Evolutionary conservation across 1,284 basidiomycete genomes (phyloP).

Genomic region (Ganoderma leucocontextum): DNA sequence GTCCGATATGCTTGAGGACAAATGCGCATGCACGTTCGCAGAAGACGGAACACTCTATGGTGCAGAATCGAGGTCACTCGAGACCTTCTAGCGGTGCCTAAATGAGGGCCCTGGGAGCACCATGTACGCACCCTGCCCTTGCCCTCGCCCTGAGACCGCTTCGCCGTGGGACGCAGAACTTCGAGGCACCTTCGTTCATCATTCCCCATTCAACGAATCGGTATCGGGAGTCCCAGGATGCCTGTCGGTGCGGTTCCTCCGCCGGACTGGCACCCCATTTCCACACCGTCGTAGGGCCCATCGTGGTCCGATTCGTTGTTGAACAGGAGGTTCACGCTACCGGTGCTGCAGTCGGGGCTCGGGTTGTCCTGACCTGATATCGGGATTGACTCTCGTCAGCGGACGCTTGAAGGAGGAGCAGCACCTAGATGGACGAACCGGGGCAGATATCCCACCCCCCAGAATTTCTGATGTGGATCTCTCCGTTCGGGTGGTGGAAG

Average conservation of each 20-base stretch:
- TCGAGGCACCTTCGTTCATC: not conserved
- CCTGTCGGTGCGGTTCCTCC: conserved; percentile 8
- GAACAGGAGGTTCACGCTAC: conserved; percentile 61
- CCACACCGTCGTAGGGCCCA: conserved; percentile 65
- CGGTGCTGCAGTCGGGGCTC: conserved; percentile 58
- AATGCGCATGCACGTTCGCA: not conserved
- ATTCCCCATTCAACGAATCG: not conserved
- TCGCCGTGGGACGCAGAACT: not conserved
- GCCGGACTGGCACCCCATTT: conserved; percentile 53
- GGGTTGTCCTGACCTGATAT: conserved; percentile 61
- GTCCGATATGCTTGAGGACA: not conserved
- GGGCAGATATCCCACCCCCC: conserved; percentile 56
- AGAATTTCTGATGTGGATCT: conserved; percentile 61
- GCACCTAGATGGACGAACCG: conserved; percentile 42
- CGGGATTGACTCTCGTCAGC: not conserved
- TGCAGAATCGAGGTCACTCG: not conserved
- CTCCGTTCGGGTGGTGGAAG: conserved; percentile 63
- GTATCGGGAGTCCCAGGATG: conserved; percentile 7
- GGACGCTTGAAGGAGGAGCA: not conserved
- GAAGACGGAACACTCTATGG: conserved; percentile 2
- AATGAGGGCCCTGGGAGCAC: not conserved
- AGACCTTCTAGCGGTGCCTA: not conserved
- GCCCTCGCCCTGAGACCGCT: not conserved
- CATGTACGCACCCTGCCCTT: not conserved
- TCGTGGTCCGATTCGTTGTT: conserved; percentile 55